Evolutionary conservation across 352 stramenopile genomes (phyloP), one percentile per base, ranked within the genome.

Genomic region (Globisporangium megalacanthum): DNA sequence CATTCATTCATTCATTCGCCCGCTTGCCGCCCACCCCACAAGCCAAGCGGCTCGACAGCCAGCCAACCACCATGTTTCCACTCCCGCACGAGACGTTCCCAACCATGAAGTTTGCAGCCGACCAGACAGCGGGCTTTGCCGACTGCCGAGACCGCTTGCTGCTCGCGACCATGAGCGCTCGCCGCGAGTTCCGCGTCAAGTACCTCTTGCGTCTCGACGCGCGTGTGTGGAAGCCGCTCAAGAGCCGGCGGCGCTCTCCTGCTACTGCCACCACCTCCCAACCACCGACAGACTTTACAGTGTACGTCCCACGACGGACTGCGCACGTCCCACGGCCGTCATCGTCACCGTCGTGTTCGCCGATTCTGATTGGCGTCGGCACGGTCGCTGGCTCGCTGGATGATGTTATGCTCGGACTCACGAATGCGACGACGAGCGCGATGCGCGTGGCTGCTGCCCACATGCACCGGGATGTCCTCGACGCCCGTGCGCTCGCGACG

Each of bases 311-410:
- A 7, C 39, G 47, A 3, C 60, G 54, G 22, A 25, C 20, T n/a
- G 46, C 42, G 17, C 15, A 25, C 4, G 29, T 64, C 1, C 46
- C 60, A 5, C 49, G 35, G 0, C 65, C 65, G 8, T 63, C 51
- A 2, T 54, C 50, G 15, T 69, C 59, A 10, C 13, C 37, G 9
- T 62, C 61, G 19, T 64, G 56, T n/a, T 77, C 69, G 35, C 69
- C 69, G n/a, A 62, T 73, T 22, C 55, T 77, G 17, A 62, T 75
- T 15, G 69, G 63, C 41, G 49, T 49, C 2, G 69, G 69, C 44
- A 44, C 55, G 8, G 51, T 74, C 1, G 14, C 54, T 19, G 64
- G 63, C 3, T 62, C 56, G n/a, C 64, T 74, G 2, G 57, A 71
- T 19, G 67, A 72, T 13, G 57, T 71, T 17, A 66, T 74, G 64